Evolutionary conservation across 768 basidiomycete genomes (phyloP).

Genomic region (Mycena rosella): DNA sequence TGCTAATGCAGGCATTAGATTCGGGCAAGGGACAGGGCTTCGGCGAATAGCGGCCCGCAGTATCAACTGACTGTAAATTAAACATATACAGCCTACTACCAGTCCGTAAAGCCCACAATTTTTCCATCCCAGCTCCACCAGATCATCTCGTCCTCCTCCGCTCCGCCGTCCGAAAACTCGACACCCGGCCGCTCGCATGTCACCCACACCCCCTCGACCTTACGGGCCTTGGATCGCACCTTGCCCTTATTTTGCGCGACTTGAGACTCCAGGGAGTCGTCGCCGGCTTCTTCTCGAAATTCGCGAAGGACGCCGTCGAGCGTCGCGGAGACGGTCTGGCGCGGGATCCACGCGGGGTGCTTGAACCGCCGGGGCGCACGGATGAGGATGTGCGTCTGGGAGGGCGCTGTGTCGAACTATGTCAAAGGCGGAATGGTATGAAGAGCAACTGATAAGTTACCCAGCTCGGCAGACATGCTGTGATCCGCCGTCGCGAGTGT

Average conservation of each 20-base stretch:
- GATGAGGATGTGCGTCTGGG: constrained; percentile 43
- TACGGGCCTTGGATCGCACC: constrained; percentile 37
- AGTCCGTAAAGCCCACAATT: constrained; percentile 64
- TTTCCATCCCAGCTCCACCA: constrained; percentile 76
- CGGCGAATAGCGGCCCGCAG: too few relatives aligned
- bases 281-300: constrained; percentile 54
- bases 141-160: constrained; percentile 61
- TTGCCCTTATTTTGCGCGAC: constrained; percentile 30
- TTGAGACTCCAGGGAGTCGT: background rate
- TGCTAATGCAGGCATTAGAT: too few relatives aligned
- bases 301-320: constrained; percentile 55
- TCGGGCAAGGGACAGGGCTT: too few relatives aligned
- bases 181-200: constrained; percentile 45
- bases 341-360: constrained; percentile 46
- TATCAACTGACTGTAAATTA: background rate
- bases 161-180: constrained; percentile 27
- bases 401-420: constrained; percentile 31
- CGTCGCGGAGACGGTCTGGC: constrained; percentile 54
- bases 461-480: constrained; percentile 53
- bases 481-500: constrained; percentile 36
- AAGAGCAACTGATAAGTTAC: constrained; percentile 35
- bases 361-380: constrained; percentile 44
- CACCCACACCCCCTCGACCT: constrained; percentile 65
- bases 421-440: background rate
- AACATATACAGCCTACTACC: constrained; percentile 49